Conservation (phyloP, 192 early-diverging fungal species). For the Gonapodya sp. region DNA sequence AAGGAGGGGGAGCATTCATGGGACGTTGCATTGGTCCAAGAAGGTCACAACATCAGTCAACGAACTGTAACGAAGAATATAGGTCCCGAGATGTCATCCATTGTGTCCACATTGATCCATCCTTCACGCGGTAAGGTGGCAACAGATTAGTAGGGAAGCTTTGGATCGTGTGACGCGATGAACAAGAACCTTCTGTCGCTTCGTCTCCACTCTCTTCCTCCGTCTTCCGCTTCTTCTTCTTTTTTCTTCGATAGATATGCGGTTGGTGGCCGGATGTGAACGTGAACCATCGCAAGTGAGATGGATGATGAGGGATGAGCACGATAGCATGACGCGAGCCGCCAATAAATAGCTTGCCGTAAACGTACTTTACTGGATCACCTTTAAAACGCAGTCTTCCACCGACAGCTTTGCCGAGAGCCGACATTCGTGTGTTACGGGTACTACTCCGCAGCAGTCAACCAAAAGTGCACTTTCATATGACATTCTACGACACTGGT, state of each 20-base stretch:
- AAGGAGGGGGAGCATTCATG: neutral
- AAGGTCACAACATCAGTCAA: neutral
- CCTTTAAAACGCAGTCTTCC: neutral
- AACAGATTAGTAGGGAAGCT: neutral
- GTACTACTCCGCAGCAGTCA: no score
- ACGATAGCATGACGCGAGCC: no score
- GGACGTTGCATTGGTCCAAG: neutral
- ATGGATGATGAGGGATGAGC: no score
- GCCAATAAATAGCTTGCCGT: no score
- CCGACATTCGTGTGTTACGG: neutral
- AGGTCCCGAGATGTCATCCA: conserved; percentile 61
- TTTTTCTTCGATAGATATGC: neutral
- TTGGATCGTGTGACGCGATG: no score
- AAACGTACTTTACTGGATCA: neutral
- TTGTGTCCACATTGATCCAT: conserved; percentile 48
- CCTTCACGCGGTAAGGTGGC: conserved; percentile 24
- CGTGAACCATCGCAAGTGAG: no score
- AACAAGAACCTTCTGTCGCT: neutral
- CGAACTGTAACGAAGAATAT: conserved; percentile 41
- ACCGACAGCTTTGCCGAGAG: neutral
- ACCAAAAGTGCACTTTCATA: no score
- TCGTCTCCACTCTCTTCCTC: neutral
- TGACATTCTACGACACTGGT: neutral
- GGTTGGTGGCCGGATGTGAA: no score
- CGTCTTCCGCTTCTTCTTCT: neutral